These are phyloP conservation scores for Apiospora kogelbergensis DNA, from an alignment of 2,329 filamentous ascomycete species.

Conservation along the genomic window DNA sequence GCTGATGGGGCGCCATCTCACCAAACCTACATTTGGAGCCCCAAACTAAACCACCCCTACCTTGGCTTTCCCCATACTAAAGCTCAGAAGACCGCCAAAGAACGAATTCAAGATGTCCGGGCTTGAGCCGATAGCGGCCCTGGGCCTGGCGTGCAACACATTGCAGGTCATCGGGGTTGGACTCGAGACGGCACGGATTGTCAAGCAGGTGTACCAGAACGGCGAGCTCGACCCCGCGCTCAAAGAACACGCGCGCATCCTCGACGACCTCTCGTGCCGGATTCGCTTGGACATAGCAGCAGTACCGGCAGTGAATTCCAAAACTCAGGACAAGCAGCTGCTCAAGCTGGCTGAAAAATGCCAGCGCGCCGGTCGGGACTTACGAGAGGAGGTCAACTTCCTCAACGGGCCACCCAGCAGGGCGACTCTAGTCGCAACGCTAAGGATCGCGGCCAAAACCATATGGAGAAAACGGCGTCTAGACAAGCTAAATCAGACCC, in stretches of 20 bases:
- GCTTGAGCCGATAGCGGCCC: constrained; percentile 16
- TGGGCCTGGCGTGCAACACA: constrained; percentile 26
- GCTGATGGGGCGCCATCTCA: too few relatives aligned
- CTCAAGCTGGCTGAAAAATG: not conserved
- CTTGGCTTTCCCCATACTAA: too few relatives aligned
- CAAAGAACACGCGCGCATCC: not conserved
- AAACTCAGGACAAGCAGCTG: not conserved
- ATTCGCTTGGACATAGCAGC: not conserved
- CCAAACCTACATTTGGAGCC: too few relatives aligned
- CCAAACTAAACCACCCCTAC: too few relatives aligned
- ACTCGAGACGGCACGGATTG: constrained; percentile 18
- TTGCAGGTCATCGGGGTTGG: constrained; percentile 24
- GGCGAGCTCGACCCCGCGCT: not conserved
- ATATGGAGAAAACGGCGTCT: constrained; percentile 23
- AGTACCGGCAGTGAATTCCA: not conserved
- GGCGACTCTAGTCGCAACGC: constrained; percentile 12
- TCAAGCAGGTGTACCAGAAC: constrained; percentile 20
- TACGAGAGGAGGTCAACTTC: constrained; percentile 15
- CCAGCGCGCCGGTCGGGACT: constrained; percentile 11
- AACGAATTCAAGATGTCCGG: constrained; percentile 10
- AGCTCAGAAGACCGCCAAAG: not conserved
- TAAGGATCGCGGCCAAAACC: constrained; percentile 16
- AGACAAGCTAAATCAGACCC: constrained; percentile 17
- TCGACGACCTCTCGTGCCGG: not conserved
- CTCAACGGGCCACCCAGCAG: constrained; percentile 7